A percentile compares a stretch with the other conserved stretches of the same genome.
Conservation (phyloP, 192 early-diverging fungal species). For the Polychytrium aggregatum region DNA sequence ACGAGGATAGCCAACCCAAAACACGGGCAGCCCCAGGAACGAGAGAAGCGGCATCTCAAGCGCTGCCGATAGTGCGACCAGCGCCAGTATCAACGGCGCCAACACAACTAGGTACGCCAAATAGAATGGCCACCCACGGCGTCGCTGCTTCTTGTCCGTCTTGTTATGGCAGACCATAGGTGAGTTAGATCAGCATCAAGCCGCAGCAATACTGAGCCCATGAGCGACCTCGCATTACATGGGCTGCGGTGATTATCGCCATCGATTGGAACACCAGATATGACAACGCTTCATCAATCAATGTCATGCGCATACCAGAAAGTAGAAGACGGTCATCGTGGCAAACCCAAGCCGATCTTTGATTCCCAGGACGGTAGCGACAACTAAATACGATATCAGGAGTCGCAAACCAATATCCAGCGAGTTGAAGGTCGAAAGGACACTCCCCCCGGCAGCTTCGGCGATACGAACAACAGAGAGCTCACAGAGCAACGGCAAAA, state of each 20-base stretch:
- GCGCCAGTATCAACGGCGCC: too few species aligned
- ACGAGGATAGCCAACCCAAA: constrained; percentile 27
- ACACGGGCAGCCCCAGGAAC: constrained; percentile 24
- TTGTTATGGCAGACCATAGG: too few species aligned
- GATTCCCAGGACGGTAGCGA: constrained; percentile 2
- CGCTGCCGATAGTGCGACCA: too few species aligned
- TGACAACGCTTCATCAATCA: background rate
- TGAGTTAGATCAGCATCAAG: too few species aligned
- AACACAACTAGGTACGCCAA: too few species aligned
- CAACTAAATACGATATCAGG: constrained; percentile 1
- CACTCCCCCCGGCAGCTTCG: background rate
- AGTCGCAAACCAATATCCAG: constrained; percentile 7
- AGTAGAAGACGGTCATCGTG: constrained; percentile 2
- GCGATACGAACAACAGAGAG: background rate
- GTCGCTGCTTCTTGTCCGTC: too few species aligned
- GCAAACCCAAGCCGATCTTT: constrained; percentile 7
- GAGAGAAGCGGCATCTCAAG: constrained; percentile 27
- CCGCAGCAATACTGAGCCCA: too few species aligned
- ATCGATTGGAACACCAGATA: too few species aligned
- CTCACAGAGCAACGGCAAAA: background rate
- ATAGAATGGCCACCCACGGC: too few species aligned
- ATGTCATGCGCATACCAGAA: constrained; percentile 6
- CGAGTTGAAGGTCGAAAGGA: background rate
- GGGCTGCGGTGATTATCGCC: too few species aligned
- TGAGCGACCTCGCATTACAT: too few species aligned